Evolutionary conservation across 75 land plant species (phyloP), one percentile per base, ranked within the genome.

Genomic region (Pinus tabuliformis): DNA sequence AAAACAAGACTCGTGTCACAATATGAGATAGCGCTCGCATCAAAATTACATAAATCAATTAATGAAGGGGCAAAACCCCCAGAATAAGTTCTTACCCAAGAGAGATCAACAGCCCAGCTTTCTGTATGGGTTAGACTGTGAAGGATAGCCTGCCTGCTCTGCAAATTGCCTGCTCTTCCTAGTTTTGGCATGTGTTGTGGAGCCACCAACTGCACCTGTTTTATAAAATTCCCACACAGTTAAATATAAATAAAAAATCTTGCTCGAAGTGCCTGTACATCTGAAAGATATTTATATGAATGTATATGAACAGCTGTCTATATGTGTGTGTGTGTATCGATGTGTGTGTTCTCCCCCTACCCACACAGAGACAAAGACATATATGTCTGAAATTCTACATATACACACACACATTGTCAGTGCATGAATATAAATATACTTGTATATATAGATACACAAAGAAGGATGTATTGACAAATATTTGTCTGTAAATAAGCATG

Each of bases 71-170:
- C 54, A 49, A 11, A 49, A 49, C 54, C 12, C 54, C 11, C 9
- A 28, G 80, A 57, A 71, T 22, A 58, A 59, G 30, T 39, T 37
- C 73, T 24, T 52, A 92, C 95, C 97, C 97, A 94, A 72, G 94
- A 87, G 56, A 94, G 78, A 73, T 94, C 97, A 72, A 94, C 83
- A 12, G 94, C 97, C 97, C 97, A 94, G 81, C 97, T 94, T 76
- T 94, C 97, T 42, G 86, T 94, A 79, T 94, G 93, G n/a, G 82
- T 93, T n/a, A 94, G 91, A 74, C 94, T 94, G 80, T 94, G 97
- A 59, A 94, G 79, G 42, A 91, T 88, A 14, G 97, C 91, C 83
- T 91, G 93, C 54, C 97, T 77, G 75, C 97, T 94, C 75, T 86
- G 92, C 49, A 94, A 82, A 84, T 92, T 94, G 14, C 97, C 97